Percentiles rank a stretch among this genome's conserved stretches.
Conservation (phyloP, 352 stramenopile species). For the Paralagenidium karlingii region DNA sequence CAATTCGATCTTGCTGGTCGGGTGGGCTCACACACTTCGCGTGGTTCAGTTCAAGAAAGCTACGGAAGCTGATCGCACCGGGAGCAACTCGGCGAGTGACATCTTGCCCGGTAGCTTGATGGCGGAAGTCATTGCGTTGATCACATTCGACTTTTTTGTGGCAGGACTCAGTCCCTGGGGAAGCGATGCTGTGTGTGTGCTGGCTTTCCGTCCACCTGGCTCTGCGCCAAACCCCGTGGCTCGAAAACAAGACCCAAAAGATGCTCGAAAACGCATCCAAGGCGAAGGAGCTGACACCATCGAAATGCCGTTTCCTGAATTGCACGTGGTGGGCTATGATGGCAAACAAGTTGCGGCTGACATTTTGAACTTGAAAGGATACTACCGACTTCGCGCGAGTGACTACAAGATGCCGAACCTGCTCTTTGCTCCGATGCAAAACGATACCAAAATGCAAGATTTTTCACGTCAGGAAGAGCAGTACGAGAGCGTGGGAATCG, state of each 20-base stretch:
- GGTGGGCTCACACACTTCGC: slow-evolving; percentile 64
- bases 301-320: slow-evolving; percentile 68
- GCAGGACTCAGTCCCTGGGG: slow-evolving; percentile 60
- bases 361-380: slow-evolving; percentile 59
- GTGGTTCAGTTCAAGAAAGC: slow-evolving; percentile 63
- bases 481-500: slow-evolving; percentile 47
- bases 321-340: slow-evolving; percentile 80
- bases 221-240: slow-evolving; percentile 11
- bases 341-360: slow-evolving; percentile 81
- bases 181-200: slow-evolving; percentile 35
- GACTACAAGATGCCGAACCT: slow-evolving; percentile 77
- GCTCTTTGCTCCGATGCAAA: slow-evolving; percentile 16
- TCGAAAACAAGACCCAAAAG: slow-evolving; percentile 19
- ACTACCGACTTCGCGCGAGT: slow-evolving; percentile 53
- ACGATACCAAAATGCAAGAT: neutral
- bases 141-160: slow-evolving; percentile 80
- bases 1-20: slow-evolving; percentile 41
- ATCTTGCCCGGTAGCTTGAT: slow-evolving; percentile 18
- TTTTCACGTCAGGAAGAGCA: neutral
- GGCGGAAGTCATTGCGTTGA: slow-evolving; percentile 51
- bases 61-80: slow-evolving; percentile 7
- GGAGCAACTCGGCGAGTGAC: slow-evolving; percentile 5
- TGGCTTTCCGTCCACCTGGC: slow-evolving; percentile 57
- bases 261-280: slow-evolving; percentile 34
- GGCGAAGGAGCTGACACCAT: slow-evolving; percentile 54